Evolutionary conservation across 305 asterid species (phyloP).

Genomic region (Plantago coronopus): DNA sequence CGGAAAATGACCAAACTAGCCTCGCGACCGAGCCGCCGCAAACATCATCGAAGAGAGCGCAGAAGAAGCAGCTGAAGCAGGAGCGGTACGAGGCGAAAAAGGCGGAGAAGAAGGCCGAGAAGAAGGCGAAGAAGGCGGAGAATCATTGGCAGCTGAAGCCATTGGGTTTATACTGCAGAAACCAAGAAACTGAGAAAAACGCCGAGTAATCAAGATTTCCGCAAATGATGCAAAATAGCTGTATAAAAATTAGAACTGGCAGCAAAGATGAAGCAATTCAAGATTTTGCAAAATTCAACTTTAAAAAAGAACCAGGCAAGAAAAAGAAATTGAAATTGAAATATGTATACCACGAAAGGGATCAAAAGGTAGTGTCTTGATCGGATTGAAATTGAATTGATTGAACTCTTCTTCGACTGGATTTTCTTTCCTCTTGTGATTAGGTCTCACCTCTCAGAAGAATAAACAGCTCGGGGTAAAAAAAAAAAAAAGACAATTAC

Average conservation of each 20-base stretch:
- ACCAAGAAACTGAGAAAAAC: constrained; percentile 6
- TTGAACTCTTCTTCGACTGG: no score
- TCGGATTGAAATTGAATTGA: no score
- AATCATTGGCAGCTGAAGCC: constrained; percentile 46
- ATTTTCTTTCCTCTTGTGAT: no score
- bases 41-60: constrained; percentile 69
- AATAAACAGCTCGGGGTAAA: no score
- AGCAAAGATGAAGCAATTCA: not conserved
- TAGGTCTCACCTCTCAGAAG: no score
- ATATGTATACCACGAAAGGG: no score
- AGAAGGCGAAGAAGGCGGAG: constrained; percentile 63
- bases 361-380: no score
- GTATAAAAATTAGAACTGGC: not conserved
- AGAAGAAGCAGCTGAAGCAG: constrained; percentile 71
- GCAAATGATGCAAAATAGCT: not conserved
- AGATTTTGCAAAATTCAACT: not conserved
- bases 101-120: constrained; percentile 67
- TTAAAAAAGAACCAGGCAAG: no score
- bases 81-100: constrained; percentile 74
- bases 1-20: constrained; percentile 32
- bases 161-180: constrained; percentile 23
- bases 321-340: no score
- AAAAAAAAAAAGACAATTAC: no score
- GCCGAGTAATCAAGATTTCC: not conserved
- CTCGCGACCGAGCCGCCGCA: constrained; percentile 29